Conservation (phyloP, 1,284 basidiomycete genomes). For the Ustilago lituana region DNA sequence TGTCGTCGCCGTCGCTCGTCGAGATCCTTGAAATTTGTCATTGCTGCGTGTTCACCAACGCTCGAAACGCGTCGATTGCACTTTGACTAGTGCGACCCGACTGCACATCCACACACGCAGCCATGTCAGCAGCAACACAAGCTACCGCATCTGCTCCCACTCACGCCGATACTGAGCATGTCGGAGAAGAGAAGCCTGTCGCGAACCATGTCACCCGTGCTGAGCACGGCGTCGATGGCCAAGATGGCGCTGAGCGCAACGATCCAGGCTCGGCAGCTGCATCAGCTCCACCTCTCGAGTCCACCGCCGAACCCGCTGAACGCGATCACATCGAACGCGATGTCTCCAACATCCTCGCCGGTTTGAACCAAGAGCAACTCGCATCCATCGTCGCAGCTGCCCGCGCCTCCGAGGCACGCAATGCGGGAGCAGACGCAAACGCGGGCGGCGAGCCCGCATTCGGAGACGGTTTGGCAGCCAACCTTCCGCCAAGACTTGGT, state of each 20-base stretch:
- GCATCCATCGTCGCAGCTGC: conserved; percentile 62
- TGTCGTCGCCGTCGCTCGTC: not conserved
- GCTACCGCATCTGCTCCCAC: not conserved
- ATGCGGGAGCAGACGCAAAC: not conserved
- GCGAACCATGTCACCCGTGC: not conserved
- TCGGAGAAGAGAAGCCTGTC: not conserved
- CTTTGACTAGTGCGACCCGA: not conserved
- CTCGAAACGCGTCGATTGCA: not conserved
- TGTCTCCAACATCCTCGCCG: conserved; percentile 59
- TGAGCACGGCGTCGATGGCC: not conserved
- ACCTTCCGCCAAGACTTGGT: conserved; percentile 43
- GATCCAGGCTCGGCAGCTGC: conserved; percentile 7
- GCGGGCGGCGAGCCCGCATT: not conserved
- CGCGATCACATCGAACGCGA: conserved; percentile 54
- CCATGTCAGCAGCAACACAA: conserved; percentile 18
- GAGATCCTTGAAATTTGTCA: too few relatives aligned
- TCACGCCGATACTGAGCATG: conserved; percentile 1
- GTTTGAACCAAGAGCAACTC: conserved; percentile 59
- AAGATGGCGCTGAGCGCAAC: not conserved
- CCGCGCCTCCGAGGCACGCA: conserved; percentile 40
- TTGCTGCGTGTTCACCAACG: too few relatives aligned
- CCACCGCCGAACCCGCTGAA: conserved; percentile 8
- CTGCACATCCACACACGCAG: not conserved
- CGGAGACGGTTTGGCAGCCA: conserved; percentile 18
- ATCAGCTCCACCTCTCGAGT: conserved; percentile 13